Base-by-base conservation (phyloP, 805 yeast genomes). In the Candida ovalis region DNA sequence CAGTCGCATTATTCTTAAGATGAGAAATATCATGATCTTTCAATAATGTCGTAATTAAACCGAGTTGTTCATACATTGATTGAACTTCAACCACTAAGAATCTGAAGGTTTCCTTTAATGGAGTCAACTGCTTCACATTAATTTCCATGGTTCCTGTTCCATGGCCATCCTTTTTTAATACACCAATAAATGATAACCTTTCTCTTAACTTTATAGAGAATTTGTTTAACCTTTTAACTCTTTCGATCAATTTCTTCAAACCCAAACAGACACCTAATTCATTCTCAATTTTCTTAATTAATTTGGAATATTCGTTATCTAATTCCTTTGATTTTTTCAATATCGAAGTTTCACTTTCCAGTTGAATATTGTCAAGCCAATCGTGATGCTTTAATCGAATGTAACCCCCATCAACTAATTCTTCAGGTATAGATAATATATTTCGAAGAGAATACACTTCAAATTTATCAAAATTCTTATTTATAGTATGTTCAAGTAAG, bases 391-490 rank as follows among this genome's bases (percentile, higher is more conserved):
- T 75, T 42, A 90, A 68, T 42, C 84, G 66, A 47, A 91, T 68
- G 72, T 80, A 81, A 5, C 96, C 95, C 12, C 70, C 77, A 3
- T 75, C 75, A 0, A 85, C 73, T 30, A 88, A 69, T 13, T 82
- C 86, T 4, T 66, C 67, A 0, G 96, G 96, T 17, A 91, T 70
- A 12, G 76, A 77, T 46, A 91, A 72, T 12, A 91, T 79, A 61
- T 91, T 91, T 59, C 96, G 70, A 44, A 88, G 68, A 2, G 87
- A 78, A 65, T 91, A 91, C 30, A 89, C 69, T 67, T 91, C 97
- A 57, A 88, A 82, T 62, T 84, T 84, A 64, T 91, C 97, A 63
- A 88, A 90, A 61, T 87, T 87, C 55, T 75, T 75, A 66, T 90
- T 96, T 10, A 90, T 85, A 0, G 83, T 76, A 51, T 80, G 77